A percentile compares a stretch with the other conserved stretches of the same genome.
phyloP scores from a whole-genome alignment of 345 rosid genomes.

The Camelina neglecta region DNA sequence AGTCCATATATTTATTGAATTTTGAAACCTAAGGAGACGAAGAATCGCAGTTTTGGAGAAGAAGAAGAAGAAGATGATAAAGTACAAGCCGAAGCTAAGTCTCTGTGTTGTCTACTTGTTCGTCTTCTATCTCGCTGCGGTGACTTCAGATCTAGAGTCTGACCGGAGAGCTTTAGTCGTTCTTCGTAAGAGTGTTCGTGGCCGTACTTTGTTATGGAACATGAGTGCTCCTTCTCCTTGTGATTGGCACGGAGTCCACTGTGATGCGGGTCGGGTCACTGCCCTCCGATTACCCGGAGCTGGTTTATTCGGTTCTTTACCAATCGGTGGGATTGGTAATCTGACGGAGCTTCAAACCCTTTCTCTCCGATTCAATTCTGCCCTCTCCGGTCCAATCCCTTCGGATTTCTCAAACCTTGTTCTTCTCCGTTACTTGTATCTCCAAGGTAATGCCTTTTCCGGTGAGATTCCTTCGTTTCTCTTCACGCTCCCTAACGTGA shows the following conservation, averaged over 20 bases:
- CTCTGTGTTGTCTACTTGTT: conserved; percentile 19
- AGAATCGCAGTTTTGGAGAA: no score
- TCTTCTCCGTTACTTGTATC: conserved; percentile 63
- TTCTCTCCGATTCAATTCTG: conserved; percentile 78
- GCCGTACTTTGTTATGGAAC: conserved; percentile 78
- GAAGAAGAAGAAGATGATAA: conserved; percentile 36
- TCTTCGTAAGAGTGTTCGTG: conserved; percentile 65
- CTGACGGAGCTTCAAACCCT: conserved; percentile 69
- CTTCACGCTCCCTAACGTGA: conserved; percentile 59
- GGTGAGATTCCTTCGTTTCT: conserved; percentile 78
- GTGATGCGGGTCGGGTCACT: conserved; percentile 55
- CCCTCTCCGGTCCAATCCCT: conserved; percentile 68
- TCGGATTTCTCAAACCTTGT: conserved; percentile 62
- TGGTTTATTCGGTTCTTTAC: conserved; percentile 71
- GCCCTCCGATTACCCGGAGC: conserved; percentile 74
- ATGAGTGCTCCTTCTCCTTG: conserved; percentile 57
- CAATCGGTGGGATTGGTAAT: conserved; percentile 60
- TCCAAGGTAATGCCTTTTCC: conserved; percentile 71
- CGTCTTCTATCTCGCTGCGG: conserved; percentile 23
- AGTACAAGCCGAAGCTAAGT: conserved; percentile 6
- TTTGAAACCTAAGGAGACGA: not conserved
- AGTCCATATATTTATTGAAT: not conserved
- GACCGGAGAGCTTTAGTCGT: conserved; percentile 69
- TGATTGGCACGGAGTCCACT: conserved; percentile 72
- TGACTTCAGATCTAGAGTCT: conserved; percentile 70